Evolutionary conservation across 2,329 filamentous ascomycete genomes (phyloP).

Genomic region (Exophiala viscosa): DNA sequence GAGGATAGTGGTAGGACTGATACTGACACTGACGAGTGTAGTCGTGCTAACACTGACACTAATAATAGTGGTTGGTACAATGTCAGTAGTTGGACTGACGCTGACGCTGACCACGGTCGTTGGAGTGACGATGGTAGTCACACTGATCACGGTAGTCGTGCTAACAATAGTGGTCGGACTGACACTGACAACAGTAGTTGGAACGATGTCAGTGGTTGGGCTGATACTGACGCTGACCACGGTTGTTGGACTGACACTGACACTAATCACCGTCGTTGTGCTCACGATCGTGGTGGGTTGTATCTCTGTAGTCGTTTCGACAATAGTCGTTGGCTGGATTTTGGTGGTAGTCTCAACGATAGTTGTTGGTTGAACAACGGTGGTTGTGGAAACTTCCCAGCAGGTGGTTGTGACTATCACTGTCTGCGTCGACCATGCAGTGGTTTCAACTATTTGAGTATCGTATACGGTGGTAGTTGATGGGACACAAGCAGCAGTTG

Average conservation of each 20-base stretch:
- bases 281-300: background rate
- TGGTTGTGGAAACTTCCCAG: background rate
- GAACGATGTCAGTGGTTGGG: background rate
- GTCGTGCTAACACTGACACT: background rate
- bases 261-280: background rate
- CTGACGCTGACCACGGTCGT: background rate
- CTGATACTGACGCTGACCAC: background rate
- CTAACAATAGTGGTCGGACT: too few relatives aligned
- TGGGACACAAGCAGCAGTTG: background rate
- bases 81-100: too few relatives aligned
- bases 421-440: slow-evolving; percentile 2
- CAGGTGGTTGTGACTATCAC: slow-evolving; percentile 5
- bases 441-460: background rate
- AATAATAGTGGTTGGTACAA: background rate
- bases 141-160: background rate
- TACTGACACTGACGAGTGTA: slow-evolving; percentile 1
- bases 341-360: background rate
- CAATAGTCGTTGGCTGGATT: slow-evolving; percentile 3
- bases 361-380: background rate
- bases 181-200: background rate
- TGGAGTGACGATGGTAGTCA: background rate
- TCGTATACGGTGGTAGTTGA: background rate
- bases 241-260: background rate
- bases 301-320: background rate
- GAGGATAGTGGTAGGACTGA: background rate